phyloP scores from a whole-genome alignment of 2,329 filamentous ascomycete species.

The Pseudopyricularia javanii region DNA sequence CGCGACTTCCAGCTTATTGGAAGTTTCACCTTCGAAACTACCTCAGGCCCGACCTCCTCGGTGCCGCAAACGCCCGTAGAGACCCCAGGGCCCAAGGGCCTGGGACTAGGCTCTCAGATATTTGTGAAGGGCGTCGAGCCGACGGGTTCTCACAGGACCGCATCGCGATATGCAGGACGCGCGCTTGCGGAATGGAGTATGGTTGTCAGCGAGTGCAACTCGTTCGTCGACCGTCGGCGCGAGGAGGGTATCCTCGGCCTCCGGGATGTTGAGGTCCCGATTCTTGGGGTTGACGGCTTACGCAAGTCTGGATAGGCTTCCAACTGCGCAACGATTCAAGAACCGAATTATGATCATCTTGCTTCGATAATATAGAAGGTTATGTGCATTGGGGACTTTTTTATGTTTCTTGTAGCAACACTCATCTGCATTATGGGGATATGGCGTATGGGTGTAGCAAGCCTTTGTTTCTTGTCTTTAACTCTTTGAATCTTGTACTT shows the following conservation, averaged over 20 bases:
- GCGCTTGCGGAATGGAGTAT: conserved; percentile 69
- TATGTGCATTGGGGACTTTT: too few relatives aligned
- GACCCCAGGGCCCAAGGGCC: background rate
- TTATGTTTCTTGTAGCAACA: too few relatives aligned
- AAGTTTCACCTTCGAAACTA: background rate
- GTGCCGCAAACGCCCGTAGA: background rate
- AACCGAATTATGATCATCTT: too few relatives aligned
- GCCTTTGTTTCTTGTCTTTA: background rate
- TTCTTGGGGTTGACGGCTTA: conserved; percentile 51
- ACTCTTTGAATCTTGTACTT: background rate
- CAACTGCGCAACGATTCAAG: background rate
- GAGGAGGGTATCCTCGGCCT: conserved; percentile 59
- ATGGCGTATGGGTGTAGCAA: background rate
- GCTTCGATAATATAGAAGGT: too few relatives aligned
- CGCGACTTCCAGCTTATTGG: background rate
- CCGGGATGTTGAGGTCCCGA: conserved; percentile 57
- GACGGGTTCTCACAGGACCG: conserved; percentile 27
- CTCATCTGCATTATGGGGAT: background rate
- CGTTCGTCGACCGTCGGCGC: conserved; percentile 64
- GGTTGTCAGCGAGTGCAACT: conserved; percentile 67
- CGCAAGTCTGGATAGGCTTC: conserved; percentile 3
- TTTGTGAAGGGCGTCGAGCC: conserved; percentile 33
- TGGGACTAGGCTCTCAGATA: background rate
- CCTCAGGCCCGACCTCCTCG: too few relatives aligned
- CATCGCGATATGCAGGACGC: conserved; percentile 53